Conservation (phyloP, 2,329 filamentous ascomycete species). For the Chaetomiaceae sp. region DNA sequence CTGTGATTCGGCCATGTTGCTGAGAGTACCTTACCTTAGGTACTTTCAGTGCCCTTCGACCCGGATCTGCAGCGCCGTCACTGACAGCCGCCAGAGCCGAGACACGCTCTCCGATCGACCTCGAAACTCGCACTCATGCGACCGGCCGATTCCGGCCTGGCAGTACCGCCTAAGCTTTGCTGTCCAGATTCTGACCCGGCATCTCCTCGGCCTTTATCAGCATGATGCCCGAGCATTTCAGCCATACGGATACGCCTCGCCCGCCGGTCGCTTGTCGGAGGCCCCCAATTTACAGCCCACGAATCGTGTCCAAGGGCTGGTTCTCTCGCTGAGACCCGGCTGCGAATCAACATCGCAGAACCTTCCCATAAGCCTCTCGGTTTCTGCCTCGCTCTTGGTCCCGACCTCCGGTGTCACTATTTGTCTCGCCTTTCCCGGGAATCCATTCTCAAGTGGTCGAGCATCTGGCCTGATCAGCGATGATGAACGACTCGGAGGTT, state of each 20-base stretch:
- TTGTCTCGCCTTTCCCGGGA: neutral
- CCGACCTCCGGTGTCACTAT: conserved; percentile 10
- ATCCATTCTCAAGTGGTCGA: too few relatives aligned
- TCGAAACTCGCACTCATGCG: too few relatives aligned
- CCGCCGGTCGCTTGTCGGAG: neutral
- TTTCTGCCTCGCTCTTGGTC: conserved; percentile 2
- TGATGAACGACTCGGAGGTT: neutral
- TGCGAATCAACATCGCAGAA: neutral
- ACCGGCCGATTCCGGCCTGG: too few relatives aligned
- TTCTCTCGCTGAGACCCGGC: neutral
- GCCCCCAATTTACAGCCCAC: neutral
- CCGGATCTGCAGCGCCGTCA: too few relatives aligned
- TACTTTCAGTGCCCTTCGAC: too few relatives aligned
- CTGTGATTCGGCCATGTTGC: too few relatives aligned
- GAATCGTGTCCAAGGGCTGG: neutral
- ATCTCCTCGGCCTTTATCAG: neutral
- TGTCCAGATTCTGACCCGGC: too few relatives aligned
- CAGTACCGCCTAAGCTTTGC: too few relatives aligned
- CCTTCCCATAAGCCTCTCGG: neutral
- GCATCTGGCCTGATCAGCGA: neutral
- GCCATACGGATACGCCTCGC: neutral
- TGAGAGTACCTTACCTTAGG: too few relatives aligned
- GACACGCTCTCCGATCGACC: too few relatives aligned
- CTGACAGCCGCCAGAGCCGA: too few relatives aligned
- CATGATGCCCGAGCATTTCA: neutral